Evolutionary conservation across 345 rosid species (phyloP).

Genomic region (Citrus medica): DNA sequence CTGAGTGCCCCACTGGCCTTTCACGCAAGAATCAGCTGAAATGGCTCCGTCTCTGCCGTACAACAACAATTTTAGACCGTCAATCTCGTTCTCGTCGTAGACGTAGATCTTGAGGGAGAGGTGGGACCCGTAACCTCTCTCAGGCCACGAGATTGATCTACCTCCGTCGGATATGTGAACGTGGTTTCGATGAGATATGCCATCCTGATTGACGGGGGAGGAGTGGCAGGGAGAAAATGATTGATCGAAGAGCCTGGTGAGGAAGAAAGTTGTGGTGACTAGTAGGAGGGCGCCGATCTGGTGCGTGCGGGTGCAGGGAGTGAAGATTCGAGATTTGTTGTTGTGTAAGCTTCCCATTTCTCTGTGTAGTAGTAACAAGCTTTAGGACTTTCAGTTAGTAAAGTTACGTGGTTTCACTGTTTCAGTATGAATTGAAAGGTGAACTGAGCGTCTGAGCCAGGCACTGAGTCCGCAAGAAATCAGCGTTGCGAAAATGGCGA

Average conservation of each 20-base stretch:
- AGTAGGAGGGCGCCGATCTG: conserved; percentile 84
- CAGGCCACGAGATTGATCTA: conserved; percentile 51
- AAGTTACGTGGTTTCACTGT: not conserved
- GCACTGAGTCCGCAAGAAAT: not conserved
- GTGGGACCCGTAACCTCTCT: conserved; percentile 56
- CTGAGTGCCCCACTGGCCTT: conserved; percentile 99
- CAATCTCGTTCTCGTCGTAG: conserved; percentile 83
- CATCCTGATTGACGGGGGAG: conserved; percentile 15
- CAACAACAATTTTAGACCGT: conserved; percentile 65
- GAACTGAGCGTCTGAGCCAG: too few relatives aligned
- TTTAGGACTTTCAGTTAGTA: not conserved
- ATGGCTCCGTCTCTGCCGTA: conserved; percentile 68
- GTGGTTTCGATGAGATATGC: conserved; percentile 4
- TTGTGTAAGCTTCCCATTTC: conserved; percentile 36
- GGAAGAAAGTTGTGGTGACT: conserved; percentile 67
- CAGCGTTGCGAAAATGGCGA: not conserved
- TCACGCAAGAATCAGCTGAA: conserved; percentile 54
- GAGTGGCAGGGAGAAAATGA: conserved; percentile 41
- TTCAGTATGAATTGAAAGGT: not conserved
- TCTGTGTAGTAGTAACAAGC: not conserved
- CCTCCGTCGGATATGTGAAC: conserved; percentile 14
- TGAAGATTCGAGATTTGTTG: conserved; percentile 45
- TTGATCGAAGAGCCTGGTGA: conserved; percentile 75
- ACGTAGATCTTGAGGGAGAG: conserved; percentile 78
- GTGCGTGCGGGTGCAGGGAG: conserved; percentile 82